phyloP scores from a whole-genome alignment of 2,329 filamentous ascomycete genomes.

The Acephala macrosclerotiorum region DNA sequence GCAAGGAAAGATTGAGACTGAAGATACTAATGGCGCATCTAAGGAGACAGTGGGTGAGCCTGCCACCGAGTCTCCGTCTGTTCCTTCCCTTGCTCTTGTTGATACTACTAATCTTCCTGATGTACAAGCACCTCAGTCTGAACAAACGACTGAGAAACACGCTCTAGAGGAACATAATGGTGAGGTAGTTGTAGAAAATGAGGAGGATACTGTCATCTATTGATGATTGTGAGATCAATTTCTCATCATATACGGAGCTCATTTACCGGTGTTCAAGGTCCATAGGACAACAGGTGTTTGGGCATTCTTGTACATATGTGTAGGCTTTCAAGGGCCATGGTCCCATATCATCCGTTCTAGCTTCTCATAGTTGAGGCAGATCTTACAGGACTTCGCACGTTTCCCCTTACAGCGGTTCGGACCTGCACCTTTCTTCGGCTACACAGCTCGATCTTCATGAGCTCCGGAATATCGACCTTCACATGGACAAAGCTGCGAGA shows the following conservation, averaged over 20 bases:
- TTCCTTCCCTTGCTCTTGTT: conserved; percentile 44
- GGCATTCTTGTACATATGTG: conserved; percentile 12
- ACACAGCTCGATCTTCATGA: background rate
- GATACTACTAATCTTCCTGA: conserved; percentile 48
- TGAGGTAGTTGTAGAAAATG: conserved; percentile 82
- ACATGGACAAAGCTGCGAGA: too few species aligned
- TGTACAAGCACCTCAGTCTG: conserved; percentile 39
- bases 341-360: background rate
- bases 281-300: background rate
- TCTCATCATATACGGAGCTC: background rate
- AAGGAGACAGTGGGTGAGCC: conserved; percentile 54
- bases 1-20: conserved; percentile 26
- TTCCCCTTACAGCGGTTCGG: background rate
- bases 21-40: conserved; percentile 40
- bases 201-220: conserved; percentile 93
- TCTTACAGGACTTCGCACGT: background rate
- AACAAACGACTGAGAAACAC: conserved; percentile 47
- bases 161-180: conserved; percentile 72
- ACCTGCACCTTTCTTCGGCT: background rate
- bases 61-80: conserved; percentile 49
- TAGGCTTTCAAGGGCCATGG: background rate
- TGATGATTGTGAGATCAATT: conserved; percentile 50
- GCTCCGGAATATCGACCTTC: too few species aligned
- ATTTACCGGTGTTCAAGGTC: background rate
- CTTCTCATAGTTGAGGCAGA: background rate